Conservation (phyloP, 495 filamentous ascomycete genomes). For the Xylaria bambusicola region DNA sequence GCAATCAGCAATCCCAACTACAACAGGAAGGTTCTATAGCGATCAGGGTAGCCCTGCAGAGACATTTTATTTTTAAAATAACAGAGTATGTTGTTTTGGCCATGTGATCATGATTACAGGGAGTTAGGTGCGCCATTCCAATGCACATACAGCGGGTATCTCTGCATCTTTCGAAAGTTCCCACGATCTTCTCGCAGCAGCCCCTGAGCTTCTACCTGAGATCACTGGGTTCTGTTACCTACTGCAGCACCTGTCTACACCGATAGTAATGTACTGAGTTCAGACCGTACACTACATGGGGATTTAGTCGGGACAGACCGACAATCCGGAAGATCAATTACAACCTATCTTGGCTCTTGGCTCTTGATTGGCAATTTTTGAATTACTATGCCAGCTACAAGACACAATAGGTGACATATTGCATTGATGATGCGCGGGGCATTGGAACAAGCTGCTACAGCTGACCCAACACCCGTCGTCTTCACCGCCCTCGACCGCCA, state of each 20-base stretch:
- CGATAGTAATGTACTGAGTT: background rate
- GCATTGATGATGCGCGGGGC: constrained; percentile 9
- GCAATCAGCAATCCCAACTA: no score
- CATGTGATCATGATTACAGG: background rate
- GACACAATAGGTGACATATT: constrained; percentile 2
- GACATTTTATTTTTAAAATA: background rate
- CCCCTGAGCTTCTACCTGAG: no score
- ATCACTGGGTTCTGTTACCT: no score
- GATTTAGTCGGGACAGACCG: background rate
- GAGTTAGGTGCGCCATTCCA: background rate
- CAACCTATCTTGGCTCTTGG: background rate
- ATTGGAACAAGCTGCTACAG: background rate
- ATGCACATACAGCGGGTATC: background rate
- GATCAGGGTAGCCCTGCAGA: background rate
- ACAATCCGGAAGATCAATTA: background rate
- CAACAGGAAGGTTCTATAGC: constrained; percentile 10
- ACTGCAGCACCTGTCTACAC: no score
- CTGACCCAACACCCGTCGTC: background rate
- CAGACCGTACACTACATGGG: background rate
- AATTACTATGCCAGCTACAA: background rate
- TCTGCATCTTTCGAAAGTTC: background rate
- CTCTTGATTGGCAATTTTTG: no score
- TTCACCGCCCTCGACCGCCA: constrained; percentile 5
- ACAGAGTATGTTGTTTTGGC: background rate
- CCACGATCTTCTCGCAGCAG: background rate